Evolutionary conservation across 1,139 yeast species (phyloP), one percentile per base, ranked within the genome.

Genomic region (Kazachstania sp.): DNA sequence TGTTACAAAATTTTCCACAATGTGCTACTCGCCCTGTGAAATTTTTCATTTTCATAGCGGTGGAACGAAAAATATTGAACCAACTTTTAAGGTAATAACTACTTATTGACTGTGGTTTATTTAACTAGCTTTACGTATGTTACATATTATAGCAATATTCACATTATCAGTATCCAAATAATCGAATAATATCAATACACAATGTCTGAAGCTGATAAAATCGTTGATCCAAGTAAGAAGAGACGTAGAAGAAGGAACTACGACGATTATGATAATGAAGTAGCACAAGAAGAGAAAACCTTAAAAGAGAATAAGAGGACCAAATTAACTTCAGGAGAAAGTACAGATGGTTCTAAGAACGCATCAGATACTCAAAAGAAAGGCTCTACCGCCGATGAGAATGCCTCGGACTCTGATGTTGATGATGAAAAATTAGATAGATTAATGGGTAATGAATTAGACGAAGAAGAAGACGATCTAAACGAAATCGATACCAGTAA

Each of bases 401-500:
- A 65, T 1, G 75, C 69, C 9, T 77, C 71, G 12, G 82, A 74
- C 3, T 77, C 71, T 3, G 83, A 76, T 3, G 73, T 74, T n/a
- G 81, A 77, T 42, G 83, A 79, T 45, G 83, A 74, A 37, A 77
- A 57, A 55, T 60, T 60, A 34, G 77, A 73, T 41, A 71, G 63
- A 43, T 46, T 67, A 36, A 64, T 65, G 34, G 75, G 72, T 34
- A 77, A 72, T 13, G 81, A 73, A 39, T 77, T 74, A n/a, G 83
- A 78, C 23, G 79, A 74, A 20, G 79, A 74, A 18, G 78, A 81
- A 37, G 95, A 86, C 59, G 94, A 84, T 57, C 72, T 87, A 58
- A 78, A 78, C 16, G 96, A 86, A 65, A 86, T 90, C 57, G 96
- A 88, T 62, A 74, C 83, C 39, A 71, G 90, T 43, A 90, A 90